Percentiles rank a stretch among this genome's conserved stretches.
phyloP scores from a whole-genome alignment of 257 asterid species.

The Nicotiana otophora region DNA sequence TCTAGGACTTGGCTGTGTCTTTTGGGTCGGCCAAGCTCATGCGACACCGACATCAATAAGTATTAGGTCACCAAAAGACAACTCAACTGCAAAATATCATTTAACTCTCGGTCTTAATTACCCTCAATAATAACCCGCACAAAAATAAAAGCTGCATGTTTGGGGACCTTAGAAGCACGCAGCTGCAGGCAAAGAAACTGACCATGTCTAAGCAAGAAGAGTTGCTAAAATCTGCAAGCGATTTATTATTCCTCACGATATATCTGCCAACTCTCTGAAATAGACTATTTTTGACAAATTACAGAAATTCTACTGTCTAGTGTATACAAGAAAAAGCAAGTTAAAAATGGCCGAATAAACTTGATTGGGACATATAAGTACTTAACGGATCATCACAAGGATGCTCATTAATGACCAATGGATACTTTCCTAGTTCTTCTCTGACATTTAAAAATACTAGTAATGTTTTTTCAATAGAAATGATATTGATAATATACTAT shows the following conservation, averaged over 20 bases:
- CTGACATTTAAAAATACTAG: background rate
- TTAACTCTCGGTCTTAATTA: background rate
- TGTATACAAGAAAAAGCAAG: background rate
- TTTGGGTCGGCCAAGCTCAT: no score
- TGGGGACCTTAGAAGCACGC: background rate
- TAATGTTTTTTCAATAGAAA: no score
- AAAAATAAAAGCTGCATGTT: background rate
- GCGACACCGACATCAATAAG: no score
- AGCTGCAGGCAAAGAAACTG: background rate
- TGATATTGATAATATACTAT: no score
- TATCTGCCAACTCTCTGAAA: background rate
- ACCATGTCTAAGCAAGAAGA: background rate
- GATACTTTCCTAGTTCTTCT: background rate
- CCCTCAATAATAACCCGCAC: background rate
- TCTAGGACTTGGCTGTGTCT: no score
- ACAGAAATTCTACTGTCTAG: background rate
- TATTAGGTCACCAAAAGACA: background rate
- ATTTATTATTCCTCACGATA: conserved; percentile 9
- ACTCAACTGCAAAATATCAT: background rate
- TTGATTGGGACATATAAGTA: background rate
- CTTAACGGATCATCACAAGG: background rate
- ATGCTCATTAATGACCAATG: background rate
- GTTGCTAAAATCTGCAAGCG: background rate
- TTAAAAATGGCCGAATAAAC: background rate
- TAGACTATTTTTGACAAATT: background rate